Conservation (phyloP, 345 rosid species). For the Psidium guajava region DNA sequence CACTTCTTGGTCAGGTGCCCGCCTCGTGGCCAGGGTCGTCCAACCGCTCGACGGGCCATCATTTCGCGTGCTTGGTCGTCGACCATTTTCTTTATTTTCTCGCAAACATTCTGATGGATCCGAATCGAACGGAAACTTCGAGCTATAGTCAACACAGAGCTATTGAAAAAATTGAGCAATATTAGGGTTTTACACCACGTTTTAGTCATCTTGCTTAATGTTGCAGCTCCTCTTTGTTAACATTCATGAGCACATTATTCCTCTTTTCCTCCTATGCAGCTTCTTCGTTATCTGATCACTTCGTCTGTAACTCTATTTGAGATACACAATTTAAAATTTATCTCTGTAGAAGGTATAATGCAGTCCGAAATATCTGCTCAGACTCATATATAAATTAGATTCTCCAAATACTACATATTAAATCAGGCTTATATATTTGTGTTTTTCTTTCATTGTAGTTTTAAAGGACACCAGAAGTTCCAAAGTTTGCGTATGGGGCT, state of each 20-base stretch:
- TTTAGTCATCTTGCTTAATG: not conserved
- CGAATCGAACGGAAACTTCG: not conserved
- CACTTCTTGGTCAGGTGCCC: not conserved
- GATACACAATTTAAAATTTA: not conserved
- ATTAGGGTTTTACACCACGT: not conserved
- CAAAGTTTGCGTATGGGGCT: too few relatives aligned
- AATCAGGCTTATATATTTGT: not conserved
- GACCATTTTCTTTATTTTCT: not conserved
- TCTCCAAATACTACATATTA: not conserved
- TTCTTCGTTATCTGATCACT: not conserved
- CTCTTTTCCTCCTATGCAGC: not conserved
- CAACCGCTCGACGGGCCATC: not conserved
- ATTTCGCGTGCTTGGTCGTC: not conserved
- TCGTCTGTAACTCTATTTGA: not conserved
- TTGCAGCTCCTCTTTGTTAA: not conserved
- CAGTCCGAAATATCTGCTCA: too few relatives aligned
- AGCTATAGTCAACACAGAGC: not conserved
- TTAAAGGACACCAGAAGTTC: too few relatives aligned
- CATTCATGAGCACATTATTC: not conserved
- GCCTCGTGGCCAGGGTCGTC: not conserved
- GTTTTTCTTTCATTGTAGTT: not conserved
- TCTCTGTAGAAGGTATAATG: not conserved
- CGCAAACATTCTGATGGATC: not conserved
- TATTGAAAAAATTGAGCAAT: not conserved
- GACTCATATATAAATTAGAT: too few relatives aligned